Percentiles rank a stretch among this genome's conserved stretches.
phyloP scores from a whole-genome alignment of 2,329 filamentous ascomycete species.

The Aspergillus terreus region DNA sequence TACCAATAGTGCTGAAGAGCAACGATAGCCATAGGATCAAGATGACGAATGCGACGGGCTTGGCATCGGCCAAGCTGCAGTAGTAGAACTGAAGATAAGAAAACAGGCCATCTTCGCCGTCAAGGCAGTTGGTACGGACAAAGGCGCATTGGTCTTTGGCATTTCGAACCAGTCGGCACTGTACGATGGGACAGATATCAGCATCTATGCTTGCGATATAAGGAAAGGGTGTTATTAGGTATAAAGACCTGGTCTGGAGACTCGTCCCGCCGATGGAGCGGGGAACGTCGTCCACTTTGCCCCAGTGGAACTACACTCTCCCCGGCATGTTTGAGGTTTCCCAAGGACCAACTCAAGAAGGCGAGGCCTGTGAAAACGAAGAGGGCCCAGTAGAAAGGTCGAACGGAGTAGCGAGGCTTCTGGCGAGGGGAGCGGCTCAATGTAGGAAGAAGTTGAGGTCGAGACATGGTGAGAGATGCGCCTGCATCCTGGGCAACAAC shows the following conservation, averaged over 20 bases:
- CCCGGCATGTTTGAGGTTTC: background rate
- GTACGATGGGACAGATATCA: background rate
- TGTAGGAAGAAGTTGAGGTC: conserved; percentile 16
- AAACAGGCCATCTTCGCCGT: conserved; percentile 85
- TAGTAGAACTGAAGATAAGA: conserved; percentile 91
- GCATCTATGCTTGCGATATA: background rate
- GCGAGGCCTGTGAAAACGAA: conserved; percentile 33
- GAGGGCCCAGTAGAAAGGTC: conserved; percentile 47
- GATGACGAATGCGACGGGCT: conserved; percentile 73
- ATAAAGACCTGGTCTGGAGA: background rate
- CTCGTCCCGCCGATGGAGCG: background rate
- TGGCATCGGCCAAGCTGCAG: conserved; percentile 65
- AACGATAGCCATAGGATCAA: conserved; percentile 80
- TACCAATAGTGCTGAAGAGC: conserved; percentile 94
- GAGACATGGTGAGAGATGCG: conserved; percentile 21
- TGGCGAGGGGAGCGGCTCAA: conserved; percentile 18
- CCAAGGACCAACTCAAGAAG: conserved; percentile 25
- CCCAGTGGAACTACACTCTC: background rate
- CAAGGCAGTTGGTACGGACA: conserved; percentile 73
- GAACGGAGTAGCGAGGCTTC: conserved; percentile 37
- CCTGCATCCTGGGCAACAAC: conserved; percentile 27
- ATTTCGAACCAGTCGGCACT: conserved; percentile 77
- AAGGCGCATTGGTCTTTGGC: conserved; percentile 82
- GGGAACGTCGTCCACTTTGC: background rate
- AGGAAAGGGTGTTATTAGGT: background rate